Evolutionary conservation across 148 eudicot genomes (phyloP), one percentile per base, ranked within the genome.

Genomic region (Hydrangea macrophylla): DNA sequence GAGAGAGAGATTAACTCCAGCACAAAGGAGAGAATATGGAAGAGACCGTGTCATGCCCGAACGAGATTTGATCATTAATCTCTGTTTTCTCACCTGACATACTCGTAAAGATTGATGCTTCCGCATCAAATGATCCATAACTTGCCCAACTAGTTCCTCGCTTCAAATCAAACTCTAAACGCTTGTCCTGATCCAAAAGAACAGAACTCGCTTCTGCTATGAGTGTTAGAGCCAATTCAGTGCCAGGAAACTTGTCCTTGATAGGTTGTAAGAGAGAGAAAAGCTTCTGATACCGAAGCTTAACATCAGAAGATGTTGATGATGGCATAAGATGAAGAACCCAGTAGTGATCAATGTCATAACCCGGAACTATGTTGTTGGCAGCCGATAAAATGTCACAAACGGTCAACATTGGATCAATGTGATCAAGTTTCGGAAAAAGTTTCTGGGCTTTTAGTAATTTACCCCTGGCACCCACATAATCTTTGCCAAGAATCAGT

Each of bases 291-390:
- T 80, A 73, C 9, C 72, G 84, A 55, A 36, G 51, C 3, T 18
- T 60, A 56, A 87, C 58, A 37, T 82, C 82, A 65, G 65, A 35
- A 13, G 26, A 36, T n/a, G 73, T 75, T 48, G 88, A 75, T 18
- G 75, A 71, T 3, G 88, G 86, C 75, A 75, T 73, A 57, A 87
- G 54, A 44, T 75, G 77, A 65, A 84, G 85, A 76, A 87, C 71
- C 92, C 88, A 82, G 45, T 87, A 87, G 73, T 81, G 78, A 59
- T 87, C 92, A 39, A 24, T 63, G 55, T 76, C 83, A 72, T 73
- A 62, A 54, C 81, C 77, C 27, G 82, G 77, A 28, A 74, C 9
- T 68, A 70, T 76, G 63, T 64, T 57, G 68, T 75, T 71, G 26
- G 88, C 66, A 59, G 85, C 78, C 0, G 79, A 80, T 37, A 87